Evolutionary conservation across 371 early-diverging fungal species (phyloP).

Genomic region (Haplosporangium sp.): DNA sequence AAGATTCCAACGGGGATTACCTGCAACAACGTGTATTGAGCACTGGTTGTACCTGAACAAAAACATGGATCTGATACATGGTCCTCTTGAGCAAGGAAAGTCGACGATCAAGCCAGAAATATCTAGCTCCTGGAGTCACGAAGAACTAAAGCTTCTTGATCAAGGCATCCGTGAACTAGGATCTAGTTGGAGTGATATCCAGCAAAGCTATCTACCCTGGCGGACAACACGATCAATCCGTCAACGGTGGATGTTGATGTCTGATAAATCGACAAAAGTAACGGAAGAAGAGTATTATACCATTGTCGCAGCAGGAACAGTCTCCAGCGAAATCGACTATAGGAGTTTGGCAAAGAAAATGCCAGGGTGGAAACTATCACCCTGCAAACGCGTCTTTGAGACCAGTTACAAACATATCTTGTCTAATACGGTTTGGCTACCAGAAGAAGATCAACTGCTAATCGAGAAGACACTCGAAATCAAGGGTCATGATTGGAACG

Average conservation of each 20-base stretch:
- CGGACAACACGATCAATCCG: slow-evolving; percentile 25
- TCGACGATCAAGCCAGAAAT: slow-evolving; percentile 10
- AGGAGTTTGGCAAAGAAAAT: slow-evolving; percentile 7
- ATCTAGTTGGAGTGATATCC: slow-evolving; percentile 25
- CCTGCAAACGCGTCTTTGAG: slow-evolving; percentile 45
- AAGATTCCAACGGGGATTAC: slow-evolving; percentile 25
- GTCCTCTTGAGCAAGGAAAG: slow-evolving; percentile 17
- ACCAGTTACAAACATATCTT: slow-evolving; percentile 34
- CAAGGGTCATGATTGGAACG: slow-evolving; percentile 30
- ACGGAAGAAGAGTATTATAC: slow-evolving; percentile 40
- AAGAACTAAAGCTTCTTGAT: slow-evolving; percentile 35
- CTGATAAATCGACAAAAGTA: slow-evolving; percentile 24
- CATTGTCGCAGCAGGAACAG: slow-evolving; percentile 23
- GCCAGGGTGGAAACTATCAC: slow-evolving; percentile 38
- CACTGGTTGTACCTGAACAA: slow-evolving; percentile 29
- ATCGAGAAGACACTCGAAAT: slow-evolving; percentile 15
- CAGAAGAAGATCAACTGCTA: slow-evolving; percentile 29
- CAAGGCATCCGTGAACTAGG: slow-evolving; percentile 33
- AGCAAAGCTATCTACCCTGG: slow-evolving; percentile 32
- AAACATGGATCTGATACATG: slow-evolving; percentile 32
- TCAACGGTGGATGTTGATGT: slow-evolving; percentile 37
- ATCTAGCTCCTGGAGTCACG: slow-evolving; percentile 31
- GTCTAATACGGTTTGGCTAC: slow-evolving; percentile 24
- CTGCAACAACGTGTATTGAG: slow-evolving; percentile 17
- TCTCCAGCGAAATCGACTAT: slow-evolving; percentile 18